These are phyloP conservation scores for Syzygium grande DNA, from an alignment of 345 rosid genomes.

Conservation along the genomic window DNA sequence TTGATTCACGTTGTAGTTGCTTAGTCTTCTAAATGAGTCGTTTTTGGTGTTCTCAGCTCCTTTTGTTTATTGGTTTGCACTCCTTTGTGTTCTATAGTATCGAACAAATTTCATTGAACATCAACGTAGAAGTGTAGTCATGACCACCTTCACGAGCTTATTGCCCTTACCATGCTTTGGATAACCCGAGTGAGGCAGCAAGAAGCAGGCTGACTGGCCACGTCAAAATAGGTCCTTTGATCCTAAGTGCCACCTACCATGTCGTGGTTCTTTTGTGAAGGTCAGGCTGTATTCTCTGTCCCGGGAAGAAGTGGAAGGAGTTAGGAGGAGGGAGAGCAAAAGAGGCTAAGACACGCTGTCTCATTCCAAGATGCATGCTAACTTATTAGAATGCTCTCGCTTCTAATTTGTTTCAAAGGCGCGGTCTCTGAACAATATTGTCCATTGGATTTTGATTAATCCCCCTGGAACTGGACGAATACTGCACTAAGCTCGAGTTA, in stretches of 20 bases:
- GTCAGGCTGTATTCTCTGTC: background rate
- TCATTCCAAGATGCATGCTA: background rate
- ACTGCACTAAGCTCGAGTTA: background rate
- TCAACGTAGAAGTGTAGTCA: background rate
- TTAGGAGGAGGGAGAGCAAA: background rate
- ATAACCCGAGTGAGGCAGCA: background rate
- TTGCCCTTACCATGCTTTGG: background rate
- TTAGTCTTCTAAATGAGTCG: background rate
- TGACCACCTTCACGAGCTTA: background rate
- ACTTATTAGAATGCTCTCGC: background rate
- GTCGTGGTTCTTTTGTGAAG: background rate
- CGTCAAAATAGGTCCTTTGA: background rate
- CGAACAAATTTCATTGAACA: background rate
- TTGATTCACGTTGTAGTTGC: background rate
- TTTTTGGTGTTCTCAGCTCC: background rate
- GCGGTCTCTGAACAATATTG: background rate
- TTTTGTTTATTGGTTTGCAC: background rate
- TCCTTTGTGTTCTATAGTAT: background rate
- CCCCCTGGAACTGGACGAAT: background rate
- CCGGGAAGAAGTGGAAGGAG: background rate
- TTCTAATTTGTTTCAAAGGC: background rate
- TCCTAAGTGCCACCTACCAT: background rate
- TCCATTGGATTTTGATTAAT: background rate
- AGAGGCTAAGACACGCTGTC: background rate
- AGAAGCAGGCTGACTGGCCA: background rate